Evolutionary conservation across 495 filamentous ascomycete species (phyloP).

Genomic region (Talaromyces adpressus): DNA sequence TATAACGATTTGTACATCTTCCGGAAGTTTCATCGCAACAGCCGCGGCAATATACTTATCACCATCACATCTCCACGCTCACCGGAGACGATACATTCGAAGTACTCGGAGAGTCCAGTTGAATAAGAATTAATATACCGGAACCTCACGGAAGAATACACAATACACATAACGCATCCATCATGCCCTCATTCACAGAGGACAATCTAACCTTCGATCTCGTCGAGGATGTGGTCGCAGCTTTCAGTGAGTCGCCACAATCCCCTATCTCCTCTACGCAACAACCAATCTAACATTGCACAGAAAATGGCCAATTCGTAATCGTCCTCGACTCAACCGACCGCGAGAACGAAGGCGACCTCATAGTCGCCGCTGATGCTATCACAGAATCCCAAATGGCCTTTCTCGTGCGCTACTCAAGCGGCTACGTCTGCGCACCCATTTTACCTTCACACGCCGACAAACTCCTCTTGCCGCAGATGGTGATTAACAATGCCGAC

Average conservation of each 20-base stretch:
- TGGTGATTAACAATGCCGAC: slow-evolving; percentile 79
- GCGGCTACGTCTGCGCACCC: slow-evolving; percentile 86
- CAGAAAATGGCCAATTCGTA: slow-evolving; percentile 88
- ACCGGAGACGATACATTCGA: background rate
- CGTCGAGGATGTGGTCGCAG: slow-evolving; percentile 76
- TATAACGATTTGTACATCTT: background rate
- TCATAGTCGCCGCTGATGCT: slow-evolving; percentile 86
- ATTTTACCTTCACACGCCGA: slow-evolving; percentile 58
- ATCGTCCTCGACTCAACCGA: slow-evolving; percentile 83
- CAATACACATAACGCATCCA: slow-evolving; percentile 7
- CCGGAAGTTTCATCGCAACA: background rate
- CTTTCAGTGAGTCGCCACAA: slow-evolving; percentile 61
- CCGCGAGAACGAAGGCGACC: slow-evolving; percentile 96
- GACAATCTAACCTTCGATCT: slow-evolving; percentile 56
- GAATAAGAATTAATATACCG: background rate
- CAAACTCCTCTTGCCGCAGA: slow-evolving; percentile 73
- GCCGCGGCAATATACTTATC: background rate
- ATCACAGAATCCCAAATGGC: slow-evolving; percentile 88
- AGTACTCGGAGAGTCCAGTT: background rate
- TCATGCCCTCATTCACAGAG: slow-evolving; percentile 33
- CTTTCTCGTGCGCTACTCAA: slow-evolving; percentile 84
- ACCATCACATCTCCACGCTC: background rate
- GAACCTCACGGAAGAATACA: slow-evolving; percentile 3
- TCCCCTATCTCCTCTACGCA: background rate
- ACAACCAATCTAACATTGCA: background rate